Conservation (phyloP, 768 basidiomycete genomes). For the Boletus subcaerulescens region DNA sequence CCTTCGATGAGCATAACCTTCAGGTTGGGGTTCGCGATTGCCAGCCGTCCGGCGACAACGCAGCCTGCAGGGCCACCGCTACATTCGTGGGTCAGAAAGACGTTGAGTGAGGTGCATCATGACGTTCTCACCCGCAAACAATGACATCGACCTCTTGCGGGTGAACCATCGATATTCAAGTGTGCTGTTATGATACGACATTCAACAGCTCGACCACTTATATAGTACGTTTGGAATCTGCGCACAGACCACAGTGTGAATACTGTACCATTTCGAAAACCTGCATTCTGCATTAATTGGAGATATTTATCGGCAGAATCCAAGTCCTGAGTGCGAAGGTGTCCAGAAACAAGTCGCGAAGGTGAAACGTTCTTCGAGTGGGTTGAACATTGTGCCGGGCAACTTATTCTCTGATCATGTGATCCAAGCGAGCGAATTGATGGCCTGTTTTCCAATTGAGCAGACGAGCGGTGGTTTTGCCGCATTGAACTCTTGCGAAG, state of each 20-base stretch:
- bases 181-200: background rate
- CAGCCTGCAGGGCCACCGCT: conserved; percentile 68
- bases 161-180: conserved; percentile 39
- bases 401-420: conserved; percentile 53
- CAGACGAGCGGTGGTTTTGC: conserved; percentile 50
- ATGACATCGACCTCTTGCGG: conserved; percentile 74
- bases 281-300: conserved; percentile 54
- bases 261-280: conserved; percentile 30
- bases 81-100: conserved; percentile 7
- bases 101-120: background rate
- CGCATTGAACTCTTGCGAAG: conserved; percentile 48
- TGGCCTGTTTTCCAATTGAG: conserved; percentile 66
- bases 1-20: conserved; percentile 79
- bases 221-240: too few relatives aligned
- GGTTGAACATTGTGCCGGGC: conserved; percentile 43
- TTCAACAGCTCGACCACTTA: too few relatives aligned
- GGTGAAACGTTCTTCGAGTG: conserved; percentile 63
- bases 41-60: conserved; percentile 66
- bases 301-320: conserved; percentile 51
- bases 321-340: conserved; percentile 68
- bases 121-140: conserved; percentile 48
- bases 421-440: conserved; percentile 44
- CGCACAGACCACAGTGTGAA: too few relatives aligned
- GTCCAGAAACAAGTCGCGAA: conserved; percentile 62
- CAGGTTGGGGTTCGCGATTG: conserved; percentile 66